Base-by-base conservation (phyloP, 2,329 filamentous ascomycete species). In the Epichloe gansuensis region DNA sequence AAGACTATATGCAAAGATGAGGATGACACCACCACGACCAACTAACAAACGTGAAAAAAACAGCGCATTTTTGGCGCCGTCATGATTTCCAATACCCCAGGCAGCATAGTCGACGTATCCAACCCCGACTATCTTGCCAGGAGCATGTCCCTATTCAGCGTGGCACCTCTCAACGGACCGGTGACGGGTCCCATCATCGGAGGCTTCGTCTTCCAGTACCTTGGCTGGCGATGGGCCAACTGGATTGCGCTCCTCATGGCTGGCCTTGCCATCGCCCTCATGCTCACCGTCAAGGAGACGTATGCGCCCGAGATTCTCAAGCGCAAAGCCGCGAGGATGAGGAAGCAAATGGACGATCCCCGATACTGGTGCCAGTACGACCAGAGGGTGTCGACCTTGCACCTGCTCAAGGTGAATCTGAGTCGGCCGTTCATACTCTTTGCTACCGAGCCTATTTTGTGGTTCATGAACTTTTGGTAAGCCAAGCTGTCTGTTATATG, bases 141-240 rank as follows among this genome's bases (percentile, higher is more conserved):
- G 68, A 88, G 83, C 4, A 75, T 95, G 37, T 95, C 89, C 82
- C 81, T 77, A 55, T 57, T 53, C 39, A 47, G 50, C 11, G 82
- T 95, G 51, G 90, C 88, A 0, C 90, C 91, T 0, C 78, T 95
- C 65, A 95, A 95, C 62, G 90, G 86, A 15, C 86, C 75, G 25
- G 60, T 61, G 56, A 61, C 66, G 48, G 63, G 67, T 1, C 57
- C 58, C 23, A 53, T 63, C 1, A 83, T 95, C 37, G 90, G 90
- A 23, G 90, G 90, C 0, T 94, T 95, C 59, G 62, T 69, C 17
- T 72, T 63, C 58, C 75, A 90, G 65, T 82, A 85, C 57, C 72
- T 93, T 2, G 89, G 88, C 11, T 96, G 91, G 91, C 73, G 90
- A 34, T 95, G 89, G 88, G 85, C 84, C 39, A 86, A 87, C 62